phyloP scores from a whole-genome alignment of 805 yeast genomes.

The Wickerhamiella slavikovae region DNA sequence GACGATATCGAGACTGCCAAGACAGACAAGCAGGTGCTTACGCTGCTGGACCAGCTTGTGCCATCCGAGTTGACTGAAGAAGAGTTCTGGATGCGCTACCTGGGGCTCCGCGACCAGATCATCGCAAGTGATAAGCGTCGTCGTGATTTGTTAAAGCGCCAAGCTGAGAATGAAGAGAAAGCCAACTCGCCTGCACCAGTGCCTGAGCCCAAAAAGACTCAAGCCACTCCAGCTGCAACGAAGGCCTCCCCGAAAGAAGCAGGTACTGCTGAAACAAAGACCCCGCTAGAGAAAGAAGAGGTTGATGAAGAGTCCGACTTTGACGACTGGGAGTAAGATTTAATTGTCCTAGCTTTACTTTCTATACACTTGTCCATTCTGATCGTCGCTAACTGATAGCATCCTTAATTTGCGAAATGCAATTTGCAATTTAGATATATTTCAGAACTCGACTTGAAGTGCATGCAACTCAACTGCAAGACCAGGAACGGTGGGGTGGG shows the following conservation, averaged over 20 bases:
- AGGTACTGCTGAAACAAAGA: background rate
- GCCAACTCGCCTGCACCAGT: too few relatives aligned
- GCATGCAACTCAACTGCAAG: too few relatives aligned
- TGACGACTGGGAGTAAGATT: background rate
- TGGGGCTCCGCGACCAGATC: conserved; percentile 30
- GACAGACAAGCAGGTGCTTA: conserved; percentile 29
- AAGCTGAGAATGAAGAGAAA: conserved; percentile 21
- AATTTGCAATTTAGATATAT: too few relatives aligned
- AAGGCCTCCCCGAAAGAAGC: background rate
- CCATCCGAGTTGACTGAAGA: conserved; percentile 39
- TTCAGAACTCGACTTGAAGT: too few relatives aligned
- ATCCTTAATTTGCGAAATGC: too few relatives aligned
- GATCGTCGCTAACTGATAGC: too few relatives aligned
- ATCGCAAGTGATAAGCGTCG: conserved; percentile 44
- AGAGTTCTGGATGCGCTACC: conserved; percentile 61
- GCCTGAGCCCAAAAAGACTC: too few relatives aligned
- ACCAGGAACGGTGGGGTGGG: too few relatives aligned
- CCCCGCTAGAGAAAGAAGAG: background rate
- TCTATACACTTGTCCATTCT: too few relatives aligned
- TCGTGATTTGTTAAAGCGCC: conserved; percentile 36
- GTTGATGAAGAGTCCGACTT: background rate
- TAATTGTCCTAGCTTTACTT: too few relatives aligned
- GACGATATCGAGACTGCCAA: conserved; percentile 29
- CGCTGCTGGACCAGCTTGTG: conserved; percentile 40
- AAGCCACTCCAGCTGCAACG: too few relatives aligned